These are phyloP conservation scores for Suillus subalutaceus DNA, from an alignment of 768 basidiomycete genomes.

Conservation along the genomic window DNA sequence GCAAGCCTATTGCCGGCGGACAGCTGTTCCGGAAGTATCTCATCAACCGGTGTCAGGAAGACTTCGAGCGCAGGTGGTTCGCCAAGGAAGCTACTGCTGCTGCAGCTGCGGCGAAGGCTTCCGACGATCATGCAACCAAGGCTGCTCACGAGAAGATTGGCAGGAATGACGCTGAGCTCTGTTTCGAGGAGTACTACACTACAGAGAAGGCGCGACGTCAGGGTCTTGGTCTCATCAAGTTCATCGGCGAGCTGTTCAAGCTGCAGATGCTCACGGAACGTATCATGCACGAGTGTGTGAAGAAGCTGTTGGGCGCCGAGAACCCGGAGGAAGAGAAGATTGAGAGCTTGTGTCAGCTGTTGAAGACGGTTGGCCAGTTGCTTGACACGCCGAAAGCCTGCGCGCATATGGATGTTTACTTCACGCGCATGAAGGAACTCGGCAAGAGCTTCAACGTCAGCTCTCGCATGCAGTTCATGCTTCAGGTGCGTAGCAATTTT, in stretches of 20 bases:
- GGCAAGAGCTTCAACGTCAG: constrained; percentile 76
- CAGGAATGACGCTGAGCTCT: constrained; percentile 66
- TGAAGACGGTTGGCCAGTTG: constrained; percentile 85
- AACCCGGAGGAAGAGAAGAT: constrained; percentile 98
- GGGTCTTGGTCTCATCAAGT: constrained; percentile 95
- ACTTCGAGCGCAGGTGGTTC: constrained; percentile 96
- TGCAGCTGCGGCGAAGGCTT: constrained; percentile 79
- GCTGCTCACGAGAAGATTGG: constrained; percentile 58
- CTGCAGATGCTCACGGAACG: constrained; percentile 96
- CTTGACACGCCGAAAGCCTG: constrained; percentile 83
- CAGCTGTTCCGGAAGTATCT: constrained; percentile 97
- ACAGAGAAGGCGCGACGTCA: constrained; percentile 97
- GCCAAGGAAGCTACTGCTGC: constrained; percentile 64
- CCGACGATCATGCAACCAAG: constrained; percentile 79
- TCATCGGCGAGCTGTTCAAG: constrained; percentile 99
- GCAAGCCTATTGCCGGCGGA: constrained; percentile 88
- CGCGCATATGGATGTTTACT: constrained; percentile 91
- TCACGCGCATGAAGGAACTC: constrained; percentile 86
- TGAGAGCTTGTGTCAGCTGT: no score
- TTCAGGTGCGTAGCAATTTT: constrained; percentile 72
- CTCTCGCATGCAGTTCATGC: constrained; percentile 93
- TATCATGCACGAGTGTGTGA: constrained; percentile 98
- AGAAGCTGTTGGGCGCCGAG: constrained; percentile 89
- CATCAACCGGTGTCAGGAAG: constrained; percentile 94
- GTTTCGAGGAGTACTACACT: constrained; percentile 95